phyloP scores from a whole-genome alignment of 108 stramenopile species.

The Cyclotella atomus region DNA sequence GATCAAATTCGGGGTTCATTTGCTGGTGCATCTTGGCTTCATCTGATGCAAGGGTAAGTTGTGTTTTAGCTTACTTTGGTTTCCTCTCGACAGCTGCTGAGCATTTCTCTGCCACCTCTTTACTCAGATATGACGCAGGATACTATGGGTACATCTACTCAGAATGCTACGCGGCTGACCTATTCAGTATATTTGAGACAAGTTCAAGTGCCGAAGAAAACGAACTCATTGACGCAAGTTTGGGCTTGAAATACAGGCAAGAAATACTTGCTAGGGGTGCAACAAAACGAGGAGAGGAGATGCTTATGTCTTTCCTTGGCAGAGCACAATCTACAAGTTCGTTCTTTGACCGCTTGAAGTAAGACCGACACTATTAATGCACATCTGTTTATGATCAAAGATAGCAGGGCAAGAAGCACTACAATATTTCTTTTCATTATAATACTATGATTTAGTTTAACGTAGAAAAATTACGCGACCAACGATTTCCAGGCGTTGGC shows the following conservation, averaged over 20 bases:
- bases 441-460: too few species aligned
- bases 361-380: neutral
- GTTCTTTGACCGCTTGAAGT: slow-evolving; percentile 1
- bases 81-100: too few species aligned
- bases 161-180: slow-evolving; percentile 28
- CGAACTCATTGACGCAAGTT: slow-evolving; percentile 6
- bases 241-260: slow-evolving; percentile 20
- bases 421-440: too few species aligned
- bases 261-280: slow-evolving; percentile 19
- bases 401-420: too few species aligned
- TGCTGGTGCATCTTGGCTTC: slow-evolving; percentile 23
- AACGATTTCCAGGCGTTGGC: too few species aligned
- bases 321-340: slow-evolving; percentile 11
- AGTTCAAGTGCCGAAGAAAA: neutral
- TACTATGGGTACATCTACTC: slow-evolving; percentile 32
- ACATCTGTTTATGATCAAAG: too few species aligned
- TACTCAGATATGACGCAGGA: slow-evolving; percentile 13
- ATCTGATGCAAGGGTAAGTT: slow-evolving; percentile 28
- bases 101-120: neutral
- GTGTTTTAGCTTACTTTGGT: neutral
- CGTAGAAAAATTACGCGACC: too few species aligned
- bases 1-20: neutral
- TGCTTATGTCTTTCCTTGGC: slow-evolving; percentile 22
- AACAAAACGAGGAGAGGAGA: slow-evolving; percentile 7
- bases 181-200: slow-evolving; percentile 7